These are phyloP conservation scores for Fusarium luffae DNA, from an alignment of 2,329 filamentous ascomycete species.

Conservation along the genomic window DNA sequence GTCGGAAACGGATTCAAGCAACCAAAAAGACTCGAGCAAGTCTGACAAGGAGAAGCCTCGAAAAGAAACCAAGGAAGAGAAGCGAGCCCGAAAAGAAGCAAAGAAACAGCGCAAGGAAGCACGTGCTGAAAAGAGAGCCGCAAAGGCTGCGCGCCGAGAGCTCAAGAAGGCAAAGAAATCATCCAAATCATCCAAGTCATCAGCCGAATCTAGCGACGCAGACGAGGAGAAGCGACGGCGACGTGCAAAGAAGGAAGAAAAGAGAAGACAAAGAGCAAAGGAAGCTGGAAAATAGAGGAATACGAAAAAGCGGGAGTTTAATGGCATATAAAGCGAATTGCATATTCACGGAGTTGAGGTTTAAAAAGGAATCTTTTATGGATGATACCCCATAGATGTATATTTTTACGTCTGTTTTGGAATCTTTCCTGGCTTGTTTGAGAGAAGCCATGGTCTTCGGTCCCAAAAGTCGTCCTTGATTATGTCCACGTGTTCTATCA, in stretches of 20 bases:
- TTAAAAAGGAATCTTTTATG: constrained; percentile 32
- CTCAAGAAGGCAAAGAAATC: constrained; percentile 45
- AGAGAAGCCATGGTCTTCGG: constrained; percentile 83
- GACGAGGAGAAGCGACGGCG: constrained; percentile 61
- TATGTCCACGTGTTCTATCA: constrained; percentile 89
- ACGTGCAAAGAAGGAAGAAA: constrained; percentile 57
- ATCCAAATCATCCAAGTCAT: constrained; percentile 44
- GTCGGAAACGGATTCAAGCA: constrained; percentile 42
- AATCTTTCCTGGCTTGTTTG: constrained; percentile 76
- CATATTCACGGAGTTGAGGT: constrained; percentile 47
- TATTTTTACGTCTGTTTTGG: constrained; percentile 66
- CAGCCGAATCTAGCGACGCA: constrained; percentile 45
- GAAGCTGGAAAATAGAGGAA: constrained; percentile 33
- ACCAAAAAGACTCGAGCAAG: constrained; percentile 47
- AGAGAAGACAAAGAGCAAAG: constrained; percentile 48
- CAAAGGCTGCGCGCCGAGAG: constrained; percentile 41
- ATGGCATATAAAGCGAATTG: constrained; percentile 27
- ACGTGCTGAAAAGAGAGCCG: constrained; percentile 37
- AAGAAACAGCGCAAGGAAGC: constrained; percentile 48
- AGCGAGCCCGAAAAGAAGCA: constrained; percentile 51
- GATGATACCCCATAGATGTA: constrained; percentile 49
- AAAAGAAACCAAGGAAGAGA: constrained; percentile 59
- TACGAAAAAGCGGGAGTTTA: constrained; percentile 13
- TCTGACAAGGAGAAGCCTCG: constrained; percentile 25
- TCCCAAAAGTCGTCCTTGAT: constrained; percentile 97